These are phyloP conservation scores for Alternaria gaisen DNA, from an alignment of 2,329 filamentous ascomycete species.

Conservation along the genomic window DNA sequence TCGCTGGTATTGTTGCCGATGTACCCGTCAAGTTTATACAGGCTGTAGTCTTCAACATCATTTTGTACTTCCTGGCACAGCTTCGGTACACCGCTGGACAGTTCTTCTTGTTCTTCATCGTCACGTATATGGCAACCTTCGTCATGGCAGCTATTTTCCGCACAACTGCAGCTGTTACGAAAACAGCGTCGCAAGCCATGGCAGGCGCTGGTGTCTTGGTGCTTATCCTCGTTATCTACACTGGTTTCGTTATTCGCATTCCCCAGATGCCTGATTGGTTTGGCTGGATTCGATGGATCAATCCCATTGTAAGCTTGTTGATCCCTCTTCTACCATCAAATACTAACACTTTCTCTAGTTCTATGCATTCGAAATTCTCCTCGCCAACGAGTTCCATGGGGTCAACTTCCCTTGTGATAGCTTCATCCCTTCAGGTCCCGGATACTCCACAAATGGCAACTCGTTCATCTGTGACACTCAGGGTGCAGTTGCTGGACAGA, in stretches of 20 bases:
- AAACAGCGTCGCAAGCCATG: constrained; percentile 68
- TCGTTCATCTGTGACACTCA: constrained; percentile 50
- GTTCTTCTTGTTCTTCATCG: constrained; percentile 83
- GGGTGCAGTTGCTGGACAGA: constrained; percentile 52
- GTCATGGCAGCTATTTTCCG: constrained; percentile 86
- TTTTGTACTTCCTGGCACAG: constrained; percentile 86
- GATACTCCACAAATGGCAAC: constrained; percentile 36
- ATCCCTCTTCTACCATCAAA: not conserved
- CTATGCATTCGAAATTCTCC: constrained; percentile 80
- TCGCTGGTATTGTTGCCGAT: constrained; percentile 83
- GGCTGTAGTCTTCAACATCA: constrained; percentile 76
- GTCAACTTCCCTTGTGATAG: constrained; percentile 46
- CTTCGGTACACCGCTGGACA: constrained; percentile 74
- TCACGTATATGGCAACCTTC: constrained; percentile 63
- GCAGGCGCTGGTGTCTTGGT: constrained; percentile 65
- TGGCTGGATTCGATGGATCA: constrained; percentile 64
- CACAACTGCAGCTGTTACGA: constrained; percentile 76
- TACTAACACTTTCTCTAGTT: constrained; percentile 44
- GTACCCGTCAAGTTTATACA: constrained; percentile 81
- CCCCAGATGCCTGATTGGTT: constrained; percentile 63
- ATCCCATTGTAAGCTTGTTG: constrained; percentile 64
- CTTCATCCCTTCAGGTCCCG: constrained; percentile 52
- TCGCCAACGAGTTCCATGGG: constrained; percentile 73
- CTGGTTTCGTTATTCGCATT: constrained; percentile 73
- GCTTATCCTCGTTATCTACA: constrained; percentile 70